Evolutionary conservation across 352 stramenopile genomes (phyloP), one percentile per base, ranked within the genome.

Genomic region (Pythium plurisporium): DNA sequence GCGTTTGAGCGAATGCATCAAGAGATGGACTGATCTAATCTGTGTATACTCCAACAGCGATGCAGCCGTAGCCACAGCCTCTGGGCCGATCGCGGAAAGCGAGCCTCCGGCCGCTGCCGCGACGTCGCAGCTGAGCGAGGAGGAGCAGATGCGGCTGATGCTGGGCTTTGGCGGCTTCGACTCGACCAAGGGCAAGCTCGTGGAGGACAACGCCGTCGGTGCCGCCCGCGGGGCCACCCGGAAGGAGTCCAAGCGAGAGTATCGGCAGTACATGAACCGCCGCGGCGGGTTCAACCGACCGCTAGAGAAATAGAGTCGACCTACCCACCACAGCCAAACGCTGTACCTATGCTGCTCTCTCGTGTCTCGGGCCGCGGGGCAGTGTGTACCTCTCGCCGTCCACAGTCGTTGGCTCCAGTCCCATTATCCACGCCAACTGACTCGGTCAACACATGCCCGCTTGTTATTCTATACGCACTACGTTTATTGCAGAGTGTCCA

Each of bases 211-310:
- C 75, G 53, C 87, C 34, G 73, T 65, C 0, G 76, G 79, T 19
- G 79, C 88, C 0, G 94, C 94, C 2, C 64, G 72, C 27, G 96
- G 96, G 11, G 87, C 77, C 5, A 73, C 80, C 10, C 75, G 82
- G 37, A 96, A 94, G 43, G 95, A 97, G 59, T 96, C 85, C 53
- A 96, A 96, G 62, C 76, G 94, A 36, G 94, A 98, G 67, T 98
- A 98, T 78, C 76, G 96, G 23, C 94, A 99, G 72, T 98, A 98
- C 72, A 99, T 98, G 95, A 98, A 98, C 75, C 84, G 95, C 50
- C 95, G 96, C 67, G 91, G 91, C 38, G 94, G 95, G 44, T 98
- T 98, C 68, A 98, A 98, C 67, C 74, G 89, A 17, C 88, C 90
- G 22, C 74, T 98, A 19, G 93, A 98, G 20, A 56, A 47, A 60